Evolutionary conservation across 441 rosid species (phyloP), one percentile per base, ranked within the genome.

Genomic region (Populus trichocarpa): DNA sequence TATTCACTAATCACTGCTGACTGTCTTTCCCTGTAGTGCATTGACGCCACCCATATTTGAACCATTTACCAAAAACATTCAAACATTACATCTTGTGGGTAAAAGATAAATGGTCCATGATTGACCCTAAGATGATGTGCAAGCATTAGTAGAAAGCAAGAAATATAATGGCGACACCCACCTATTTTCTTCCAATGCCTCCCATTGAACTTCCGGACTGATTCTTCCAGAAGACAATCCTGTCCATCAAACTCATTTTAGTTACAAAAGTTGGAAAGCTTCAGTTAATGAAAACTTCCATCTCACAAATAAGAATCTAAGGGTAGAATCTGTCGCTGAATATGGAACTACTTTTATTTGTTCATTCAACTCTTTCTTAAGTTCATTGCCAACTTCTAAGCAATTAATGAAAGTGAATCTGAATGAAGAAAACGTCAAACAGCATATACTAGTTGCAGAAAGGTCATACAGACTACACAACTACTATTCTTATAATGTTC

Each of bases 101-200:
- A n/a, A 26, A 30, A 5, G 11, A n/a, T 11, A 53, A 22, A 75
- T 42, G 42, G 32, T 12, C 18, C 16, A 66, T 67, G 64, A 40
- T 28, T 18, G 63, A 25, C 7, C 6, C 32, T 63, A 5, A 36
- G 46, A 11, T 32, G 40, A 72, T 16, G 20, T 35, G 69, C 33
- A 66, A 10, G 18, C 14, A 25, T 20, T 18, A 69, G 13, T 30
- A 61, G 14, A 33, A 20, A 69, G 65, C 32, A 4, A 61, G 16
- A 68, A 38, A 9, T 30, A 42, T 8, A 26, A 66, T 50, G 35
- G 59, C 14, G 5, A 46, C 11, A 78, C 78, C 61, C 32, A 85
- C 90, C 89, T 81, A 87, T 87, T 81, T 68, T 76, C 84, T 75
- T 87, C 92, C 90, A 87, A 46, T 86, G 83, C 81, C 78, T 86